Evolutionary conservation across 176 grass and related monocot species (phyloP).

Genomic region (Bolboschoenus planiculmis): DNA sequence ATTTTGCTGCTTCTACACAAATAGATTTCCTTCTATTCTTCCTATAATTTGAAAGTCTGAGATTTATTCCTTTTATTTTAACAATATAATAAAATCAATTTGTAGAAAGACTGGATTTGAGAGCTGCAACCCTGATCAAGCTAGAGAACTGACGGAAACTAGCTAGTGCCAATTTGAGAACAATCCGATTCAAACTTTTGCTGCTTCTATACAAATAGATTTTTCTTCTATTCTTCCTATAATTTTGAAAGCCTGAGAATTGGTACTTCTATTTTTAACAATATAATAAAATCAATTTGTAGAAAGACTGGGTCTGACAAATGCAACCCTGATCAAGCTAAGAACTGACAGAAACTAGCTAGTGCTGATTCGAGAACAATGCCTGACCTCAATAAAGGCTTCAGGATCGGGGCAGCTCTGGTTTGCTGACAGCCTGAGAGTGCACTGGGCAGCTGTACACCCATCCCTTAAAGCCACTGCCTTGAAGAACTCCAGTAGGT

Average conservation of each 20-base stretch:
- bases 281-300: background rate
- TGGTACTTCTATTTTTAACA: background rate
- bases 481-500: constrained; percentile 85
- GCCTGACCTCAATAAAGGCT: constrained; percentile 71
- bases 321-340: background rate
- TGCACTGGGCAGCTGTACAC: constrained; percentile 72
- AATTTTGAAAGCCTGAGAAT: background rate
- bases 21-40: too few relatives aligned
- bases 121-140: background rate
- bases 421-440: constrained; percentile 62
- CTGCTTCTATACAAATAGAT: background rate
- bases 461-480: constrained; percentile 84
- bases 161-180: background rate
- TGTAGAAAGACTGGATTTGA: background rate
- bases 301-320: background rate
- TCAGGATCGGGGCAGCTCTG: constrained; percentile 81
- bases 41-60: background rate
- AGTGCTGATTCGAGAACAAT: background rate
- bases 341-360: background rate
- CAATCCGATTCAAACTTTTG: too few relatives aligned
- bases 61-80: background rate
- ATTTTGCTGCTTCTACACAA: background rate
- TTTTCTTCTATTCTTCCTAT: too few relatives aligned
- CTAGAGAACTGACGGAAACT: background rate
- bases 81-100: background rate